Base-by-base conservation (phyloP, 805 yeast genomes). In the Pichia thaimueangensis region DNA sequence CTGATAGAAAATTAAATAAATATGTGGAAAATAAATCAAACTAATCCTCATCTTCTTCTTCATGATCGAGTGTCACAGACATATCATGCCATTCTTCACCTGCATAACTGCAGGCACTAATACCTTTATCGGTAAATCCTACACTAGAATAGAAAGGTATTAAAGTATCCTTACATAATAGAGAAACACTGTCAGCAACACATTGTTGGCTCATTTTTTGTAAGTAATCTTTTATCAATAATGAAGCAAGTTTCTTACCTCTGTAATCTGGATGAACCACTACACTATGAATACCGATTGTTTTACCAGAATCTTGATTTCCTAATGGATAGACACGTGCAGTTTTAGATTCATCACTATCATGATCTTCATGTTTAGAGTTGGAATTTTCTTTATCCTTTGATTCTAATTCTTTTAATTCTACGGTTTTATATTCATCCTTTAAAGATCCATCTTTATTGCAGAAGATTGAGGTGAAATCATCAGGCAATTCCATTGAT, bases 191-290 rank as follows among this genome's bases (percentile, higher is more conserved):
- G 53, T 80, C 85, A 35, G 93, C 96, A 47, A 87, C 80, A 52
- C 80, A 86, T 59, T 88, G 95, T 59, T 87, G 87, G 37, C 86
- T 77, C 62, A 91, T 68, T 58, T 91, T 86, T 62, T 93, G 97
- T 47, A 89, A 74, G 65, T 86, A 93, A 64, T 91, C 98, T 52
- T 84, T 87, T 55, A 91, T 63, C 56, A 91, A 65, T 45, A 88
- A 68, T 12, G 95, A 77, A 8, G 95, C 97, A 45, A 93, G 68
- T 57, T 85, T 86, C 63, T 79, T 75, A 45, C 89, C 86, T 59
- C 82, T 86, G 72, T 78, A 86, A 30, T 78, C 77, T 19, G 88
- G 85, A 52, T 78, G 78, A 22, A 93, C 76, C 3, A 79, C 89
- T 20, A 91, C 66, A 4, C 93, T 78, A 60, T 93, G 97, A 37